These are phyloP conservation scores for Stromatinia cepivora DNA, from an alignment of 2,329 filamentous ascomycete species.

Conservation along the genomic window DNA sequence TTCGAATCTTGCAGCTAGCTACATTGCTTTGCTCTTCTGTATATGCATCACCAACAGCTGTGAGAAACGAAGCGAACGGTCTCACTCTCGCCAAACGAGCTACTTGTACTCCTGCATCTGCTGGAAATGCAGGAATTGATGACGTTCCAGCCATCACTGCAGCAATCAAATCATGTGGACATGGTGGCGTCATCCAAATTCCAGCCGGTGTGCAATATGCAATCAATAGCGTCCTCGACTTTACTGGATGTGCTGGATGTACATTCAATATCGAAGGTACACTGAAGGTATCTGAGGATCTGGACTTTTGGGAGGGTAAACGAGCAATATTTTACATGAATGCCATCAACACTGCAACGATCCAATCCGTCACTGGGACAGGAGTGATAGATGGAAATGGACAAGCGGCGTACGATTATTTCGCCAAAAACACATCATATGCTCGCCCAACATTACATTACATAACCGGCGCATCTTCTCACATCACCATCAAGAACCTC, in stretches of 20 bases:
- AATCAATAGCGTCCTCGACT: slow-evolving; percentile 47
- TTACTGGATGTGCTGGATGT: slow-evolving; percentile 47
- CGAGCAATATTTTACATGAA: slow-evolving; percentile 45
- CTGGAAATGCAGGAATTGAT: slow-evolving; percentile 39
- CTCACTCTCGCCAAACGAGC: slow-evolving; percentile 29
- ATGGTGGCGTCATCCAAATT: slow-evolving; percentile 48
- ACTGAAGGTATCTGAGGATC: slow-evolving; percentile 44
- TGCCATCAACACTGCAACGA: slow-evolving; percentile 43
- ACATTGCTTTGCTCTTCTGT: background rate
- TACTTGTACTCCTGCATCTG: slow-evolving; percentile 32
- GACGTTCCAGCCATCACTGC: slow-evolving; percentile 48
- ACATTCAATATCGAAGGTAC: slow-evolving; percentile 50
- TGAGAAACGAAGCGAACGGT: background rate
- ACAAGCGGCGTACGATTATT: slow-evolving; percentile 46
- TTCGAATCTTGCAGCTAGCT: background rate
- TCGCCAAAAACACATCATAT: slow-evolving; percentile 44
- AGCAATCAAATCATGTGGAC: slow-evolving; percentile 44
- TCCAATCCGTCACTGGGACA: slow-evolving; percentile 44
- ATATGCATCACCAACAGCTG: slow-evolving; percentile 1
- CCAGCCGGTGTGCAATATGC: slow-evolving; percentile 46
- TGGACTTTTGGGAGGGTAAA: slow-evolving; percentile 46
- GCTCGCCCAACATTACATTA: slow-evolving; percentile 46
- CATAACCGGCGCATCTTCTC: slow-evolving; percentile 43
- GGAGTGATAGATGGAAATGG: slow-evolving; percentile 51
- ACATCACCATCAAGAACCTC: slow-evolving; percentile 45